These are phyloP conservation scores for Alloteropsis angusta DNA, from an alignment of 202 grass and related monocot genomes.

Conservation along the genomic window DNA sequence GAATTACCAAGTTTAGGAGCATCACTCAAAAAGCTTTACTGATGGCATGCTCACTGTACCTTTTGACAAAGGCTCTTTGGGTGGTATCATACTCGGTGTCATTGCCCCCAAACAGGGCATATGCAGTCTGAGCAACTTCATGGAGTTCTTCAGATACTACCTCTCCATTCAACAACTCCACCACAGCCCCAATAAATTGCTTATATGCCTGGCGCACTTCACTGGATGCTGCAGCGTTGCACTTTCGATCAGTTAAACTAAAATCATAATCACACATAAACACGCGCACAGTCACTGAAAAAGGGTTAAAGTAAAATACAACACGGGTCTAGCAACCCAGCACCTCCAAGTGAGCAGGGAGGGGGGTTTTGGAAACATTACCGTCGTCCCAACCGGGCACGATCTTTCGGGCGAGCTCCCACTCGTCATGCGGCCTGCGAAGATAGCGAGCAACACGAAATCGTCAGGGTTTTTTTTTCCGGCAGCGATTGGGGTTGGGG, in stretches of 20 bases:
- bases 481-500: background rate
- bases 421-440: constrained; percentile 62
- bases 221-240: constrained; percentile 48
- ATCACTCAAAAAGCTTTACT: background rate
- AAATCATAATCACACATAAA: background rate
- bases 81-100: constrained; percentile 16
- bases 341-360: background rate
- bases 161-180: constrained; percentile 75
- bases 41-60: constrained; percentile 18
- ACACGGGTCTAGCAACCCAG: background rate
- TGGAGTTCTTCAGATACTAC: constrained; percentile 71
- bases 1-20: background rate
- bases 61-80: constrained; percentile 28
- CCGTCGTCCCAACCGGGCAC: constrained; percentile 84
- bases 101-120: constrained; percentile 43
- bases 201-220: constrained; percentile 72
- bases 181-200: constrained; percentile 64
- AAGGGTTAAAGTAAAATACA: background rate
- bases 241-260: background rate
- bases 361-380: constrained; percentile 26
- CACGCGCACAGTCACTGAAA: background rate
- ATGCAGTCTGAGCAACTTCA: constrained; percentile 55
- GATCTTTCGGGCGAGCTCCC: constrained; percentile 61
- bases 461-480: constrained; percentile 2
- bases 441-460: background rate